Evolutionary conservation across 306 rosid genomes (phyloP), one percentile per base, ranked within the genome.

Genomic region (Quercus bicolor): DNA sequence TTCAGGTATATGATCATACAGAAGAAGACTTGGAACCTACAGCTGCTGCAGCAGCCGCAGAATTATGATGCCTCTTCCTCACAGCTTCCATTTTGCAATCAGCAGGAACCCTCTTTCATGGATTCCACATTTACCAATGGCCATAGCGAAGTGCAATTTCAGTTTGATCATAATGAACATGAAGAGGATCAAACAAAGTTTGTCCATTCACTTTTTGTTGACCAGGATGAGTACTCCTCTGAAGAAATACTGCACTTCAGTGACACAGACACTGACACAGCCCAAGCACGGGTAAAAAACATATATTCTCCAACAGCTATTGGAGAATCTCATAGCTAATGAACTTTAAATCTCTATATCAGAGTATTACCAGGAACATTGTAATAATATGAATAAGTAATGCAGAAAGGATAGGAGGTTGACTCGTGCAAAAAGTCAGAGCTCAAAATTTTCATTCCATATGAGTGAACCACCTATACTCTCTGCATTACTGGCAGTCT

Each of bases 281-380:
- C 24, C 60, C 72, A 53, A 52, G 56, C 20, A 79, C 57, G 19
- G 91, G 94, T 91, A 89, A 84, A 77, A 89, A 85, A 75, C 57
- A 78, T 53, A 43, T 72, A 57, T n/a, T 64, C 70, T 62, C 76
- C 76, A 56, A 20, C 53, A 48, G 16, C 53, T 48, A 48, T 48
- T 48, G 53, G 53, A 48, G 53, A 48, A 48, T 48, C 16, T 13
- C 13, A 48, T 73, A 60, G 60, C 68, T 74, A 56, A 31, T 76
- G 73, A 78, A 68, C 62, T 54, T 31, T 21, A 40, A 19, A 48
- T 72, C n/a, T 43, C 52, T 69, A 56, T 54, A 74, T 75, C 45
- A 70, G 74, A 48, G 59, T 68, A 74, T 69, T 71, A 19, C 57
- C 16, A 1, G 55, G n/a, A 16, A 14, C 80, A 77, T 74, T 68